A percentile compares a stretch with the other conserved stretches of the same genome.
Conservation (phyloP, 371 early-diverging fungal genomes). For the Circinella umbellata region DNA sequence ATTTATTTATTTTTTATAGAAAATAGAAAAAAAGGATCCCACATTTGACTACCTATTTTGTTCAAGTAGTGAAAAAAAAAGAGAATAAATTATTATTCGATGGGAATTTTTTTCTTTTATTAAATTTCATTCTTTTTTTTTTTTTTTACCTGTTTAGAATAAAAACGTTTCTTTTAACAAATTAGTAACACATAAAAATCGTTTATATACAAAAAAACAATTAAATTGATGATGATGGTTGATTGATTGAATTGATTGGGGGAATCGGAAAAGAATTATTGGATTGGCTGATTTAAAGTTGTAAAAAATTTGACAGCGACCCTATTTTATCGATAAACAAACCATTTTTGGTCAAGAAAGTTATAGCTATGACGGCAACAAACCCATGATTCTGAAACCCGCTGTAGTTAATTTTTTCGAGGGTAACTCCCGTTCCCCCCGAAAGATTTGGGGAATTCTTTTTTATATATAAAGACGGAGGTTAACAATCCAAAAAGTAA, state of each 20-base stretch:
- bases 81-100: too few relatives aligned
- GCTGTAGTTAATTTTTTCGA: not conserved
- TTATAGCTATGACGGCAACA: conserved; percentile 6
- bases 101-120: not conserved
- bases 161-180: not conserved
- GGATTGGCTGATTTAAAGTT: conserved; percentile 7
- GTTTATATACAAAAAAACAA: not conserved
- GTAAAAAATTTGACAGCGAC: not conserved
- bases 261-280: not conserved
- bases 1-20: too few relatives aligned
- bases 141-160: too few relatives aligned
- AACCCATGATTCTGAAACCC: conserved; percentile 4
- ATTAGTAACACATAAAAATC: not conserved
- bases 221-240: too few relatives aligned
- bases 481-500: not conserved
- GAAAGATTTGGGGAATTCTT: not conserved
- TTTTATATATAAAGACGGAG: conserved; percentile 8
- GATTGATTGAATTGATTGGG: too few relatives aligned
- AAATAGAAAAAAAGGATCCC: too few relatives aligned
- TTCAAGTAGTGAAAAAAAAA: not conserved
- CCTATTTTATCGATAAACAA: not conserved
- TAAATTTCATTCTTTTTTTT: too few relatives aligned
- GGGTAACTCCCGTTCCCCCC: conserved; percentile 7
- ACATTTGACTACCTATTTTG: not conserved
- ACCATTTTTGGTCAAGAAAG: conserved; percentile 3